phyloP scores from a whole-genome alignment of 192 early-diverging fungal genomes.

The Dissophora ornata region DNA sequence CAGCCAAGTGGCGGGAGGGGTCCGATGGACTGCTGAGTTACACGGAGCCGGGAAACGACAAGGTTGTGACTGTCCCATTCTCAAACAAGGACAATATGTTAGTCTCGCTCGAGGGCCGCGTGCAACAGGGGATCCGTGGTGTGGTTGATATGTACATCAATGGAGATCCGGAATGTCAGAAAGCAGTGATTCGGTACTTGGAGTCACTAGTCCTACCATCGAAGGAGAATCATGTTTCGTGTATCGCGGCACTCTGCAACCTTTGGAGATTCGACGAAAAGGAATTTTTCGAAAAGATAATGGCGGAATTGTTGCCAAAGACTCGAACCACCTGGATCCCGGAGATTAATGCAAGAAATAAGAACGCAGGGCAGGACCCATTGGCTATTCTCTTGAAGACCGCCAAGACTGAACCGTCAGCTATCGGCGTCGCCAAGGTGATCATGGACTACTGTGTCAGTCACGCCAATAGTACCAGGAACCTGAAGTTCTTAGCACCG shows the following conservation, averaged over 20 bases:
- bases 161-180: neutral
- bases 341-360: neutral
- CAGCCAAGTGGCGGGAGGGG: neutral
- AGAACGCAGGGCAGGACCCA: neutral
- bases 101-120: neutral
- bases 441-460: constrained; percentile 19
- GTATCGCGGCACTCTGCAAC: neutral
- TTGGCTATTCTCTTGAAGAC: constrained; percentile 2
- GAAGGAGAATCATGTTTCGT: neutral
- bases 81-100: neutral
- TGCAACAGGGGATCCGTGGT: neutral
- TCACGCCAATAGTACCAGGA: no score
- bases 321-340: constrained; percentile 27
- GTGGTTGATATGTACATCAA: neutral
- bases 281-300: neutral
- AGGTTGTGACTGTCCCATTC: neutral
- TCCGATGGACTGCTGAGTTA: no score
- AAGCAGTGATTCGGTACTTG: neutral
- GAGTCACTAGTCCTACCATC: neutral
- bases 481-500: neutral
- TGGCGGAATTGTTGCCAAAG: neutral
- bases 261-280: neutral
- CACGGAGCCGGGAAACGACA: no score
- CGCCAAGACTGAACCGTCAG: neutral
- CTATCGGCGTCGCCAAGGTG: neutral